Base-by-base conservation (phyloP, 2,329 filamentous ascomycete species). In the Mollisiaceae sp. region DNA sequence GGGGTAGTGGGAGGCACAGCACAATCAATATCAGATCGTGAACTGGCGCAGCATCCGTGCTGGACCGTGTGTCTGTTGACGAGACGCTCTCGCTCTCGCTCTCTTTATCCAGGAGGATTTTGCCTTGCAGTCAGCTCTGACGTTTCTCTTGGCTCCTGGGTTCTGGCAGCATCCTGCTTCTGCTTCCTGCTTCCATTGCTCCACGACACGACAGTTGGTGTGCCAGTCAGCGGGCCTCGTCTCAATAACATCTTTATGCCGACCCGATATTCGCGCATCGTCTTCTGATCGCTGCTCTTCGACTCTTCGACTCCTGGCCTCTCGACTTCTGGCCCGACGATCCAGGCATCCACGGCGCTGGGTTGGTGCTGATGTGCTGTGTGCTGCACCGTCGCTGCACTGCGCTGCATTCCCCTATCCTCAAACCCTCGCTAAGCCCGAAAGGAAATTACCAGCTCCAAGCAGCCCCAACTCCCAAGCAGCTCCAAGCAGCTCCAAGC, bases 381-480 rank as follows among this genome's bases (percentile, higher is more conserved):
- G 27, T 32, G 27, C 27, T 32, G 27, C 27, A 32, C 27, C 3
- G 27, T 32, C 27, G 27, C 27, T 32, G 27, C 27, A 6, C 27
- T 32, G 27, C 27, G 27, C 27, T 32, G 27, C 27, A 32, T 39
- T 39, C 63, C 66, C 65, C 63, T 65, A 66, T 62, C 67, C 72
- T 67, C 64, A 71, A 71, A 68, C 70, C 62, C 27, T 73, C 71
- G 69, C 72, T 72, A 72, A 68, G 14, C 65, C 66, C 69, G 67
- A 74, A 75, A 74, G 71, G 71, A 75, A 74, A 74, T 74, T 74
- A 69, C 67, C 47, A 62, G 60, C 60, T 32, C 27, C 27, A 32
- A 32, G 27, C 27, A 32, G 3, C 27, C 3, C n/a, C 63, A n/a
- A n/a, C n/a, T n/a, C n/a, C n/a, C n/a, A n/a, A n/a, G n/a, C n/a